phyloP scores from a whole-genome alignment of 208 protist species.

The Strigomonas culicis region DNA sequence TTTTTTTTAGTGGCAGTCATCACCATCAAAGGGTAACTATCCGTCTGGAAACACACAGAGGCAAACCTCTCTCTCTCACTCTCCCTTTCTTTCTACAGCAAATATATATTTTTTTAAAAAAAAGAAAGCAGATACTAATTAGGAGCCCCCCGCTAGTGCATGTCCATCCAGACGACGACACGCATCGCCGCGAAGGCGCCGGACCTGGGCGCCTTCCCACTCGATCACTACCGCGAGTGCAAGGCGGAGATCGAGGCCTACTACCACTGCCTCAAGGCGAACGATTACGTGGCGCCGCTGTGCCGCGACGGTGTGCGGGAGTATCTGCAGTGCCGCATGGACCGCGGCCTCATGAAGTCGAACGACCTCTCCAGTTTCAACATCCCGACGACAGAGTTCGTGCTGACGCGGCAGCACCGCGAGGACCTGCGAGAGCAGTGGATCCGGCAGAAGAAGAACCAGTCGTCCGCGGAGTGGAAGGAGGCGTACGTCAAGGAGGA shows the following conservation, averaged over 20 bases:
- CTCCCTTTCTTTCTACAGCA: conserved; percentile 7
- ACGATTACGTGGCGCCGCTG: conserved; percentile 79
- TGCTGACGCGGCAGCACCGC: conserved; percentile 69
- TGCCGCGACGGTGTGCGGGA: conserved; percentile 70
- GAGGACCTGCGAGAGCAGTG: conserved; percentile 71
- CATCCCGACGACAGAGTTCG: conserved; percentile 79
- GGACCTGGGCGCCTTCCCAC: conserved; percentile 83
- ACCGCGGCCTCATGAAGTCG: conserved; percentile 80
- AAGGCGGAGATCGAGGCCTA: conserved; percentile 75
- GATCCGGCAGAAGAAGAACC: conserved; percentile 77
- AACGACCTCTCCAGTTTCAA: conserved; percentile 71
- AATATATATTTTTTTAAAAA: conserved; percentile 5
- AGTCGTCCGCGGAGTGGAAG: conserved; percentile 64
- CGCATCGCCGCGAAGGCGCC: conserved; percentile 60
- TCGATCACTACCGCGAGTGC: conserved; percentile 90
- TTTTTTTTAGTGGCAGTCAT: conserved; percentile 2
- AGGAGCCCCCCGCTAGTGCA: conserved; percentile 46
- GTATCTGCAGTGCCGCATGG: conserved; percentile 87
- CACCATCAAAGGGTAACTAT: background rate
- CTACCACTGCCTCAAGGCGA: conserved; percentile 75
- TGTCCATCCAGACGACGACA: conserved; percentile 47
- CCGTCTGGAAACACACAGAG: background rate
- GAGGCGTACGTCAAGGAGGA: conserved; percentile 73
- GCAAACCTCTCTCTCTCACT: conserved; percentile 10
- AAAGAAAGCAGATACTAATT: conserved; percentile 6